Percentiles rank a stretch among this genome's conserved stretches.
Conservation (phyloP, 768 basidiomycete species). For the Cyclocybe aegerita region DNA sequence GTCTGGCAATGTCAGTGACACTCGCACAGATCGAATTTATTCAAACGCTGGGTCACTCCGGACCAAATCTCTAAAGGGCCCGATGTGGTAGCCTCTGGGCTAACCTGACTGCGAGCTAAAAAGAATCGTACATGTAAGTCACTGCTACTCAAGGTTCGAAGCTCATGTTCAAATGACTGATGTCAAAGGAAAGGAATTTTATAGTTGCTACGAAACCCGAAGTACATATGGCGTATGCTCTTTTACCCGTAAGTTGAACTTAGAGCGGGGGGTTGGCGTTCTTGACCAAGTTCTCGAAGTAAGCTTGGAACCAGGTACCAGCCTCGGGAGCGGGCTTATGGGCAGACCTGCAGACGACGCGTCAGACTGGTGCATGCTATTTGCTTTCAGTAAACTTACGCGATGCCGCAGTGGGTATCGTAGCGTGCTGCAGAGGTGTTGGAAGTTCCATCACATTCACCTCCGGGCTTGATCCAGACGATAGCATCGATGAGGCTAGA, state of each 20-base stretch:
- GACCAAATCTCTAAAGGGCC: too few relatives aligned
- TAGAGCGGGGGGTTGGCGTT: conserved; percentile 54
- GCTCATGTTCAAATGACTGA: too few relatives aligned
- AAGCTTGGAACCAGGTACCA: conserved; percentile 70
- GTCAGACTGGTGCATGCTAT: too few relatives aligned
- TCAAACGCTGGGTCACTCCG: too few relatives aligned
- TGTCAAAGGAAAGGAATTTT: not conserved
- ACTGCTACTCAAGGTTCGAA: too few relatives aligned
- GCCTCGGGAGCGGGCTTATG: conserved; percentile 58
- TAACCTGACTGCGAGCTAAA: too few relatives aligned
- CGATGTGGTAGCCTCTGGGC: too few relatives aligned
- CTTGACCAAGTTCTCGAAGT: conserved; percentile 55
- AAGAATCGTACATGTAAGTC: too few relatives aligned
- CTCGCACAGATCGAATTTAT: too few relatives aligned
- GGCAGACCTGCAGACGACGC: conserved; percentile 22
- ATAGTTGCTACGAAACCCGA: not conserved
- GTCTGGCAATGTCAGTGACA: too few relatives aligned
- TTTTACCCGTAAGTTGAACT: conserved; percentile 8
- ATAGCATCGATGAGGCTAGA: conserved; percentile 56
- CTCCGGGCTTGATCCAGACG: conserved; percentile 70
- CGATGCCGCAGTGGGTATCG: conserved; percentile 48
- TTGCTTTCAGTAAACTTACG: conserved; percentile 32
- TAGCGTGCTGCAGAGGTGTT: conserved; percentile 53
- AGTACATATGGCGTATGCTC: too few relatives aligned
- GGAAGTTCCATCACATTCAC: conserved; percentile 63